Conservation (phyloP, 495 filamentous ascomycete genomes). For the Penicillium salamii region DNA sequence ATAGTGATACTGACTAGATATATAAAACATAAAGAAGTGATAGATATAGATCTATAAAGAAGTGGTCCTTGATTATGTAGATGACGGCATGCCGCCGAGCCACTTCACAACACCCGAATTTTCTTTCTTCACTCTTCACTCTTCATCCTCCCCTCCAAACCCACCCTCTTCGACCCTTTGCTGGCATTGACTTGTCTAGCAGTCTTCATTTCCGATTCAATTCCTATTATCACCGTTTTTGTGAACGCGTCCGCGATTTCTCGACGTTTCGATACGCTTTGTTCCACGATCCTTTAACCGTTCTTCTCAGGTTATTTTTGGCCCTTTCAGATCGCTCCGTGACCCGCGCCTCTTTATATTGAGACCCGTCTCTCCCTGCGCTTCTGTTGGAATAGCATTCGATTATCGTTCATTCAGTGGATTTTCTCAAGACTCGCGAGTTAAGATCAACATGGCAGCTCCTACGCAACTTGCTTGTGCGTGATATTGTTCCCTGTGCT, state of each 20-base stretch:
- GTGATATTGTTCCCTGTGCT: constrained; percentile 22
- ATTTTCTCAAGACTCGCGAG: constrained; percentile 12
- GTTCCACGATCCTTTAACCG: background rate
- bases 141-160: constrained; percentile 30
- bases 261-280: constrained; percentile 1
- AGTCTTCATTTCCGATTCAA: constrained; percentile 20
- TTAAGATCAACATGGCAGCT: constrained; percentile 64
- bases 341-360: background rate
- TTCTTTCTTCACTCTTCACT: constrained; percentile 34
- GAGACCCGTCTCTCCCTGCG: constrained; percentile 1
- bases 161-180: constrained; percentile 40
- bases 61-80: too few species aligned
- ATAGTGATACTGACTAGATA: too few species aligned
- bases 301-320: constrained; percentile 4
- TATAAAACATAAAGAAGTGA: too few species aligned
- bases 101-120: constrained; percentile 27
- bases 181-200: constrained; percentile 58
- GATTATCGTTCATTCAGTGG: constrained; percentile 11
- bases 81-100: constrained; percentile 32
- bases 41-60: too few species aligned
- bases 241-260: background rate
- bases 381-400: background rate
- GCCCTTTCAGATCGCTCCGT: background rate
- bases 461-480: constrained; percentile 86
- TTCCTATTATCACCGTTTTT: constrained; percentile 3